Evolutionary conservation across 495 filamentous ascomycete species (phyloP), one percentile per base, ranked within the genome.

Genomic region (Hyaloscypha hepaticicola): DNA sequence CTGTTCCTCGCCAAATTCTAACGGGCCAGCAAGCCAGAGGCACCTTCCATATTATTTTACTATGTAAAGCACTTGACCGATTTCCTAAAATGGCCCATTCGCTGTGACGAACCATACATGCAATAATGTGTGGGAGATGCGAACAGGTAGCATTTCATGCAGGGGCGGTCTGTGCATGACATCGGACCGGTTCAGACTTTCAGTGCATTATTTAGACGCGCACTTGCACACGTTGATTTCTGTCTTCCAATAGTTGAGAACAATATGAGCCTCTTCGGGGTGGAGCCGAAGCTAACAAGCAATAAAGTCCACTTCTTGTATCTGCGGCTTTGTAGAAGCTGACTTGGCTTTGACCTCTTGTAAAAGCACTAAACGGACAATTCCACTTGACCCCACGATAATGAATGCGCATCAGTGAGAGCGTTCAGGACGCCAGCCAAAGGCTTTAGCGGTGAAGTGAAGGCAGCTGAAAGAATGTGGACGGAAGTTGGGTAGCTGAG

Each of bases 71-170:
- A n/a, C n/a, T n/a, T n/a, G n/a, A n/a, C n/a, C n/a, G n/a, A n/a
- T n/a, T n/a, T n/a, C n/a, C n/a, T n/a, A n/a, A n/a, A n/a, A n/a
- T n/a, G n/a, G n/a, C n/a, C n/a, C n/a, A n/a, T n/a, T n/a, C n/a
- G n/a, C n/a, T n/a, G n/a, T n/a, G n/a, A n/a, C n/a, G n/a, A n/a
- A n/a, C n/a, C n/a, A n/a, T n/a, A n/a, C n/a, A n/a, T n/a, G n/a
- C n/a, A n/a, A n/a, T n/a, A n/a, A n/a, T n/a, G n/a, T n/a, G n/a
- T n/a, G n/a, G n/a, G n/a, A n/a, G n/a, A n/a, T n/a, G n/a, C n/a
- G n/a, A n/a, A n/a, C n/a, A n/a, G n/a, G n/a, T n/a, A 53, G 50
- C 26, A 21, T 53, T 53, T 53, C 50, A 53, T 53, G 50, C 50
- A 53, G 50, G 50, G 26, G 38, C 38, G 14, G 38, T 53, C 50